Conservation (phyloP, 1,139 yeast genomes). For the Scheffersomyces segobiensis region DNA sequence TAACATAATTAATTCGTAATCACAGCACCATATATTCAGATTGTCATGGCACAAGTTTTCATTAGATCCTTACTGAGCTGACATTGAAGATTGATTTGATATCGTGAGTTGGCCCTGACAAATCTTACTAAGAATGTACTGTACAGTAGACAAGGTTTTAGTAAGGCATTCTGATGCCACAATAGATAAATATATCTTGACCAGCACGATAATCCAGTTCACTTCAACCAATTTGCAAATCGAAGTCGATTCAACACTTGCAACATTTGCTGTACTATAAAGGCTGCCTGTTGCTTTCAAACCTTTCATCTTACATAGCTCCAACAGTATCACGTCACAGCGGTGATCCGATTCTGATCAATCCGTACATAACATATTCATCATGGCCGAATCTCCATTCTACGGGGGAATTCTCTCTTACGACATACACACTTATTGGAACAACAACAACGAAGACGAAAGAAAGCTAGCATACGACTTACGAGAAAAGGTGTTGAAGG, state of each 20-base stretch:
- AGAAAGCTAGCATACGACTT: slow-evolving; percentile 37
- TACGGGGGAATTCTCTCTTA: slow-evolving; percentile 39
- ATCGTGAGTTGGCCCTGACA: neutral
- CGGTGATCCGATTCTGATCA: neutral
- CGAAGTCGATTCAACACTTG: too few species aligned
- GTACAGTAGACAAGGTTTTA: neutral
- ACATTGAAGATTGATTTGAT: neutral
- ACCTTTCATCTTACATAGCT: neutral
- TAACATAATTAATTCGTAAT: neutral
- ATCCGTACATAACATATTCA: neutral
- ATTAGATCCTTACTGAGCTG: neutral
- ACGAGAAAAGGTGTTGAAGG: slow-evolving; percentile 40
- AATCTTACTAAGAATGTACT: neutral
- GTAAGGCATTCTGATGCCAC: neutral
- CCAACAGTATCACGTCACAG: neutral
- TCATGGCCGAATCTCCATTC: slow-evolving; percentile 13
- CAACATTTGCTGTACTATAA: too few species aligned
- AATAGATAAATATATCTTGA: neutral
- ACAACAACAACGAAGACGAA: slow-evolving; percentile 35
- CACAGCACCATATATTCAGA: neutral
- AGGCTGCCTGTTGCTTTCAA: neutral
- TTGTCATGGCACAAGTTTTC: neutral
- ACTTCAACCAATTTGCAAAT: neutral
- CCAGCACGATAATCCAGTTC: neutral
- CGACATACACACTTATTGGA: slow-evolving; percentile 60